Evolutionary conservation across 805 yeast genomes (phyloP).

Genomic region (Wickerhamiella domercqiae): DNA sequence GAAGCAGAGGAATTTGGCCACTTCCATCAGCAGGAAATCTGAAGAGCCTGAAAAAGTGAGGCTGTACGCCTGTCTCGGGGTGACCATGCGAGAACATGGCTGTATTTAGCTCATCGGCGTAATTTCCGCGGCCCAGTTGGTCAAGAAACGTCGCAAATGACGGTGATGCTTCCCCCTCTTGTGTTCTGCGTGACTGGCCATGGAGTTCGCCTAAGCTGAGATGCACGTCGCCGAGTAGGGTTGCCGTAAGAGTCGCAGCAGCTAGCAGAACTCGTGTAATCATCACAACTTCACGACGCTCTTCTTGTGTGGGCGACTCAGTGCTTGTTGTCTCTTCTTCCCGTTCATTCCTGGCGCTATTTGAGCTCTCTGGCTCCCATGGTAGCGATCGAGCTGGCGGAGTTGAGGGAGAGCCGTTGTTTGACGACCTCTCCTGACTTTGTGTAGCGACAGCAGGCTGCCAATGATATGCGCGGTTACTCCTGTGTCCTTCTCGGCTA

Average conservation of each 20-base stretch:
- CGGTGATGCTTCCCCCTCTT: background rate
- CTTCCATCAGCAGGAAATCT: conserved; percentile 12
- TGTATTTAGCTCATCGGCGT: conserved; percentile 7
- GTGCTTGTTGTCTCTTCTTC: background rate
- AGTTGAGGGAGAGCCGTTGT: no score
- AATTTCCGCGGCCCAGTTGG: conserved; percentile 9
- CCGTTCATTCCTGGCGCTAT: no score
- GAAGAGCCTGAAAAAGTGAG: conserved; percentile 14
- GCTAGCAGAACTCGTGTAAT: conserved; percentile 7
- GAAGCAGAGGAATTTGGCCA: conserved; percentile 31
- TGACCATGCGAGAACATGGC: conserved; percentile 3
- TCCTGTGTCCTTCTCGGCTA: no score
- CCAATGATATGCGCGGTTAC: no score
- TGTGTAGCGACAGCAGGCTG: no score
- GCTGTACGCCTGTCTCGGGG: conserved; percentile 1
- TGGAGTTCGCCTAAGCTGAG: conserved; percentile 9
- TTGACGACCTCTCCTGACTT: no score
- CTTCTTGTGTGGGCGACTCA: background rate
- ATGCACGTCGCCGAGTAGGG: conserved; percentile 5
- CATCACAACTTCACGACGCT: background rate
- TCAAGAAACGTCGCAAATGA: conserved; percentile 11
- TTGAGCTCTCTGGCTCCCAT: no score
- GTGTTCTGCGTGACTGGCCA: background rate
- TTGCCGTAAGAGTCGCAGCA: conserved; percentile 9
- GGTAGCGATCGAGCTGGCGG: no score